Percentiles rank a stretch among this genome's conserved stretches.
phyloP scores from a whole-genome alignment of 2,329 filamentous ascomycete species.

The Dichotomopilus funicola region DNA sequence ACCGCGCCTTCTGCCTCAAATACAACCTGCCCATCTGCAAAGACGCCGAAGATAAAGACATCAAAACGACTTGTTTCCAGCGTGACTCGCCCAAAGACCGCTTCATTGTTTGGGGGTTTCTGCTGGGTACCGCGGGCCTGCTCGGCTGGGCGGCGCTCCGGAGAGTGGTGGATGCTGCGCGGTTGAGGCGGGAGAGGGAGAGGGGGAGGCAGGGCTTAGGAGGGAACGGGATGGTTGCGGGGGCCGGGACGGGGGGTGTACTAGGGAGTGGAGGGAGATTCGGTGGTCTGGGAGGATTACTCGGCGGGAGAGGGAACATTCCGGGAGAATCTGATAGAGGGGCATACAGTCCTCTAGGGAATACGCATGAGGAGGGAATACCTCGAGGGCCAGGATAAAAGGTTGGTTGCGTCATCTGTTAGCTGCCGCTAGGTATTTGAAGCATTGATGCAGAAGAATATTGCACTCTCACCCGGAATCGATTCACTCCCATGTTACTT shows the following conservation, averaged over 20 bases:
- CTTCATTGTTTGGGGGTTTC: conserved; percentile 60
- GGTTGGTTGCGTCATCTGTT: not conserved
- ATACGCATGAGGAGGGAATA: not conserved
- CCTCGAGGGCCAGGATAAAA: not conserved
- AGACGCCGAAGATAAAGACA: conserved; percentile 54
- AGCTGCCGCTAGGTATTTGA: not conserved
- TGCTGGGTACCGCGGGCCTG: conserved; percentile 51
- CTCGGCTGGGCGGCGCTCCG: conserved; percentile 54
- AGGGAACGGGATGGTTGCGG: not conserved
- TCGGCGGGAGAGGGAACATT: too few relatives aligned
- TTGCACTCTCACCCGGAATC: too few relatives aligned
- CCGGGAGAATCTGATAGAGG: not conserved
- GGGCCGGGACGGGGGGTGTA: not conserved
- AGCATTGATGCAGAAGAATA: too few relatives aligned
- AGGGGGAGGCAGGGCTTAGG: not conserved
- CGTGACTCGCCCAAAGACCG: conserved; percentile 61
- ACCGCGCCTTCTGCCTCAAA: conserved; percentile 58
- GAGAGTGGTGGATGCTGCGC: conserved; percentile 28
- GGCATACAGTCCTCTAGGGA: conserved; percentile 9
- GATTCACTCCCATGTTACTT: too few relatives aligned
- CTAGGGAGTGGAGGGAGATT: not conserved
- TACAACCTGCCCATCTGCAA: conserved; percentile 57
- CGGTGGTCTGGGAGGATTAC: too few relatives aligned
- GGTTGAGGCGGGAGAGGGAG: not conserved
- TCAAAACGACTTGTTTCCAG: conserved; percentile 59